phyloP scores from a whole-genome alignment of 208 protist species.

The Wallacemonas collosoma region DNA sequence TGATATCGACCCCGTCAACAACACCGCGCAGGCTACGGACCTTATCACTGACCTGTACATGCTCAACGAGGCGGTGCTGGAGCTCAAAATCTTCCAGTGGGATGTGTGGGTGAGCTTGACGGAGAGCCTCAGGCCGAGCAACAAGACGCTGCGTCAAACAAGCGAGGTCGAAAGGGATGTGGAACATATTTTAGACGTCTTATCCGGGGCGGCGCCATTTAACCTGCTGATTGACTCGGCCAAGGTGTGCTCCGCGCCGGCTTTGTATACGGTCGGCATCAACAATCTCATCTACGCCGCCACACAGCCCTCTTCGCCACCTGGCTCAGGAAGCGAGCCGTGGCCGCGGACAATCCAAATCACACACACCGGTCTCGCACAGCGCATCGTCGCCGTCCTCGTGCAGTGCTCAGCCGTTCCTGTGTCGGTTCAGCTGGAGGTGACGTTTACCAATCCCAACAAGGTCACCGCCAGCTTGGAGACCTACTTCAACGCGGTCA shows the following conservation, averaged over 20 bases:
- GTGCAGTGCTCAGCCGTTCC: conserved; percentile 65
- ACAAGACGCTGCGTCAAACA: not conserved
- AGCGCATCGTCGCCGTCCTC: conserved; percentile 45
- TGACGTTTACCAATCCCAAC: conserved; percentile 32
- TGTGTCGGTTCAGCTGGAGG: conserved; percentile 32
- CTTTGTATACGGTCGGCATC: conserved; percentile 40
- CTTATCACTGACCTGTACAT: conserved; percentile 27
- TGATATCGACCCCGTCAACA: conserved; percentile 8
- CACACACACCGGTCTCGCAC: conserved; percentile 24
- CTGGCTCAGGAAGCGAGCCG: not conserved
- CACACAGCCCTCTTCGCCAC: not conserved
- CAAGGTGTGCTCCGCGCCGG: conserved; percentile 37
- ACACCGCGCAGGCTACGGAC: not conserved
- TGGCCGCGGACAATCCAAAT: conserved; percentile 19
- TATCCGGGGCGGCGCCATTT: not conserved
- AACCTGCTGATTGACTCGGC: conserved; percentile 30
- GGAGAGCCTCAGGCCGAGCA: conserved; percentile 3
- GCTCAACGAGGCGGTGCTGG: conserved; percentile 23
- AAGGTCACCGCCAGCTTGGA: conserved; percentile 29
- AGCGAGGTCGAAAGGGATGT: no score
- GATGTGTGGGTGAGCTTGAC: conserved; percentile 45
- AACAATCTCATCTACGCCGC: conserved; percentile 29
- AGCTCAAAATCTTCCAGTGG: conserved; percentile 56
- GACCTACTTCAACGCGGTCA: conserved; percentile 34
- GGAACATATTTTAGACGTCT: not conserved